phyloP scores from a whole-genome alignment of 2,329 filamentous ascomycete genomes.

The Didymella segeticola region DNA sequence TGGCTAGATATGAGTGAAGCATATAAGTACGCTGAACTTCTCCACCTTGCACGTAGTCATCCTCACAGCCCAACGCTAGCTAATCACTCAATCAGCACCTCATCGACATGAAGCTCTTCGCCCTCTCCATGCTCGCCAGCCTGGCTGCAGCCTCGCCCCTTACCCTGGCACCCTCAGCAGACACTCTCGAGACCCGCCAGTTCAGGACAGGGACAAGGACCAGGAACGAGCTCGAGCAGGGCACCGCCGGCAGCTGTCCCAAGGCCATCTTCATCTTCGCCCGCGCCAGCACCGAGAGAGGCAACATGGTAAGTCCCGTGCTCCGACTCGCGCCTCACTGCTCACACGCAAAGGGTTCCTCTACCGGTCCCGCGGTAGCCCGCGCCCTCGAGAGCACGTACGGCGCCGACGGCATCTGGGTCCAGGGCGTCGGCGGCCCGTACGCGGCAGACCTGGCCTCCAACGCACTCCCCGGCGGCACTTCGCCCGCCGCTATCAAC shows the following conservation, averaged over 20 bases:
- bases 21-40: not conserved
- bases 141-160: slow-evolving; percentile 23
- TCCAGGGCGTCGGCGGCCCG: slow-evolving; percentile 43
- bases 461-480: slow-evolving; percentile 44
- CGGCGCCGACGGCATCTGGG: slow-evolving; percentile 33
- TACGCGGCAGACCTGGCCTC: slow-evolving; percentile 46
- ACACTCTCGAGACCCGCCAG: slow-evolving; percentile 24
- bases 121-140: slow-evolving; percentile 21
- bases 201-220: slow-evolving; percentile 9
- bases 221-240: slow-evolving; percentile 33
- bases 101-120: slow-evolving; percentile 31
- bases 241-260: slow-evolving; percentile 27
- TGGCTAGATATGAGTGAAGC: too few relatives aligned
- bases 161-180: slow-evolving; percentile 3
- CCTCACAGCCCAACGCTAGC: too few relatives aligned
- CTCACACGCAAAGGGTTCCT: slow-evolving; percentile 19
- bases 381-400: slow-evolving; percentile 31
- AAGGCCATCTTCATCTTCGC: slow-evolving; percentile 40
- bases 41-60: not conserved
- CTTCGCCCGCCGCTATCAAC: slow-evolving; percentile 40
- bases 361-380: slow-evolving; percentile 30
- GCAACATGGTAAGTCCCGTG: slow-evolving; percentile 34
- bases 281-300: slow-evolving; percentile 31
- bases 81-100: not conserved
- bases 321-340: not conserved